These are phyloP conservation scores for Cymodocea nodosa DNA, from an alignment of 116 monocot genomes.

Conservation along the genomic window DNA sequence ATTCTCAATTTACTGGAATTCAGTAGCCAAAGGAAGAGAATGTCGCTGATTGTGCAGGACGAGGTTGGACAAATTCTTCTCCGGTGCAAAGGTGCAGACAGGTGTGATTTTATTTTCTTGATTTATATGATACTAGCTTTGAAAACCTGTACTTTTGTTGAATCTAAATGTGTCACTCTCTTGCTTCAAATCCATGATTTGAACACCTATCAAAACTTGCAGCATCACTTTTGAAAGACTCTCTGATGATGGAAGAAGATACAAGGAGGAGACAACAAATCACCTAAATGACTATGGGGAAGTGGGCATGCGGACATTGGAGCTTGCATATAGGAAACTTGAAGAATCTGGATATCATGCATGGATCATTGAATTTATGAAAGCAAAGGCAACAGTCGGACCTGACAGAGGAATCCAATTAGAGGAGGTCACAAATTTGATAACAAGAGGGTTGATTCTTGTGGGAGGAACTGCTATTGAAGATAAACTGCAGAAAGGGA, in stretches of 20 bases:
- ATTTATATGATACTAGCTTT: background rate
- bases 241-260: slow-evolving; percentile 42
- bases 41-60: slow-evolving; percentile 49
- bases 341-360: slow-evolving; percentile 41
- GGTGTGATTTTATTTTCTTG: slow-evolving; percentile 24
- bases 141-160: too few species aligned
- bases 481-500: slow-evolving; percentile 63
- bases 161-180: background rate
- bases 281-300: slow-evolving; percentile 65
- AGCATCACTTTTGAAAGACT: slow-evolving; percentile 66
- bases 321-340: slow-evolving; percentile 44
- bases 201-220: background rate
- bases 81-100: slow-evolving; percentile 68
- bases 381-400: slow-evolving; percentile 47
- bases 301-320: slow-evolving; percentile 52
- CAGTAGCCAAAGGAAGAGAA: slow-evolving; percentile 51
- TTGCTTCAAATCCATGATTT: background rate
- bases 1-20: slow-evolving; percentile 55
- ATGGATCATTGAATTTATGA: slow-evolving; percentile 48
- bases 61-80: slow-evolving; percentile 43
- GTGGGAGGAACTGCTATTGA: slow-evolving; percentile 62
- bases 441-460: slow-evolving; percentile 47
- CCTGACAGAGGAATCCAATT: slow-evolving; percentile 43
- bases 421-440: slow-evolving; percentile 41
- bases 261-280: slow-evolving; percentile 31